Base-by-base conservation (phyloP, 257 asterid genomes). In the Scutellaria galericulata region DNA sequence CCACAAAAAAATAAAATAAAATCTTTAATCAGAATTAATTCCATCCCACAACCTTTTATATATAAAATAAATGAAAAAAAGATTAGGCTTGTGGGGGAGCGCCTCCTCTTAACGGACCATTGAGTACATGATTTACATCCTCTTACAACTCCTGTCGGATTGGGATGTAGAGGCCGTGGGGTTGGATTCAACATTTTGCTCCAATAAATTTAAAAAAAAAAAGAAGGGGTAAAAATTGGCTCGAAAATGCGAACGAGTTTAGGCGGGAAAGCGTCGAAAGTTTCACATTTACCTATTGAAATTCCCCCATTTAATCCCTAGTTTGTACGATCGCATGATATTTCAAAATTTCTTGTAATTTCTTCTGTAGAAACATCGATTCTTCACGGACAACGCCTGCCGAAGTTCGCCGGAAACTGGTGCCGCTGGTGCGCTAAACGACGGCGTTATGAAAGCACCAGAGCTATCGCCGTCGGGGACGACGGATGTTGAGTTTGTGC, bases 231-330 rank as follows among this genome's bases (percentile, higher is more conserved):
- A 68, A 65, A 0, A 15, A 5, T 7, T 57, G 20, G 47, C 50
- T 31, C 37, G 4, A 31, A 31, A 31, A 31, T 2, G 0, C 2
- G 18, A 14, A 12, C 20, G 55, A 53, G 42, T 31, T 62, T 75
- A 27, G 87, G 92, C 92, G 92, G 92, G 92, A 84, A 78, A 79
- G 72, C 71, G 40, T 52, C 4, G 75, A 45, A 78, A 46, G 1
- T 31, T 70, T 64, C 70, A 61, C 73, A 40, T 22, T 56, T 15
- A 47, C 35, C 68, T 57, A 42, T 62, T 13, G 76, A 53, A 64
- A 47, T 46, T 20, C 57, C 58, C 78, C 47, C 61, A 39, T 27
- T 42, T 57, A 24, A 46, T 40, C 73, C 67, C 50, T 60, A 64
- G 62, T 42, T 54, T 61, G 1, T 14, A 5, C 22, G 20, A 8